Evolutionary conservation across 352 stramenopile species (phyloP), one percentile per base, ranked within the genome.

Genomic region (Phytophthora vignae): DNA sequence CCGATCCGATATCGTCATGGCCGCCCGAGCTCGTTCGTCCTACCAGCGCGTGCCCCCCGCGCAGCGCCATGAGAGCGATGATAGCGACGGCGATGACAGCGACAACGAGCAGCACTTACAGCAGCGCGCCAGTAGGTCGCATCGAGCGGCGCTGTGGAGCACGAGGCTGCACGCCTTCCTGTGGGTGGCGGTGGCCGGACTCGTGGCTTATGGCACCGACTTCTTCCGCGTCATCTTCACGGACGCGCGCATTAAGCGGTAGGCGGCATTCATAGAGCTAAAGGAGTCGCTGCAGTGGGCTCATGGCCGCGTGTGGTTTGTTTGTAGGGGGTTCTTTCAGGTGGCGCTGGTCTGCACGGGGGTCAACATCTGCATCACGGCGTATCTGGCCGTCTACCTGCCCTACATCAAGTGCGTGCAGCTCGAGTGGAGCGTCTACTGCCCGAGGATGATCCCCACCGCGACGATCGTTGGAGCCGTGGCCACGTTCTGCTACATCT

Each of bases 381-480:
- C 72, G 64, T 98, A 98, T 64, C 62, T 98, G 65, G 85, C 89
- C 40, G 73, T 97, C 38, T 98, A 94, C 69, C 71, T 97, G 72
- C 92, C 91, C 19, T 91, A 96, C 63, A 81, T 98, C 58, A 88
- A 92, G 67, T 81, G 84, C 42, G 86, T 97, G 56, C 70, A 82
- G 42, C 75, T 97, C 46, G 88, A 96, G 48, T 97, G 92, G 92
- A 96, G 88, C 73, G 85, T 98, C 11, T 98, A 98, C 73, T 98
- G 93, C 72, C 95, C 95, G 14, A 81, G 90, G 15, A 95, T 98
- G 71, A 92, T 99, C 68, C 93, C 96, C 1, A 87, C 74, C 1
- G 94, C 96, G 58, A 97, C 89, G 0, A 64, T 84, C 29, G 78
- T 92, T 29, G 90, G 87, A 15, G 67, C 95, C 0, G 29, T 98